Conservation (phyloP, 257 asterid species). For the Solanum piurae region DNA sequence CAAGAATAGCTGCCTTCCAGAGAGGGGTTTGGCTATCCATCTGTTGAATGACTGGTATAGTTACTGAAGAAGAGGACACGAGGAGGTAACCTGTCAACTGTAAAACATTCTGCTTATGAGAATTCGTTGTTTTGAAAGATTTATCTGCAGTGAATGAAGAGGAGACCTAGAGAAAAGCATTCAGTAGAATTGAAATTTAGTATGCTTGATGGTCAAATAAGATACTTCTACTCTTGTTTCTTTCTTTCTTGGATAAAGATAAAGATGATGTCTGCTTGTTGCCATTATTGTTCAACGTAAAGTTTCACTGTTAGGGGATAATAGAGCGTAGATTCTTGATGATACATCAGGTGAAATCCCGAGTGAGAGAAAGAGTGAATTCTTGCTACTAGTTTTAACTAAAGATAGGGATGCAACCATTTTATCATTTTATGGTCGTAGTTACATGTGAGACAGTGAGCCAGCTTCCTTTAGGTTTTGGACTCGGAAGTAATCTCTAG, state of each 20-base stretch:
- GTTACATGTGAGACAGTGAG: neutral
- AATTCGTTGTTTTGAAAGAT: neutral
- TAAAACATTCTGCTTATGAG: neutral
- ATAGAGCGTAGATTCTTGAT: neutral
- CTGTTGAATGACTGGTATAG: constrained; percentile 32
- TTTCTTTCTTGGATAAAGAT: neutral
- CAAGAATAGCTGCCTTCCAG: constrained; percentile 38
- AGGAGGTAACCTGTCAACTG: constrained; percentile 71
- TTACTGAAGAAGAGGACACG: constrained; percentile 56
- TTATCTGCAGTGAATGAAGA: neutral
- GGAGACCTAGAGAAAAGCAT: neutral
- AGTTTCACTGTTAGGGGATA: neutral
- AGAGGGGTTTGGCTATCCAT: constrained; percentile 21
- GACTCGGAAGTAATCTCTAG: neutral
- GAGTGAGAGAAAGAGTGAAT: neutral
- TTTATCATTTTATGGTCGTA: neutral
- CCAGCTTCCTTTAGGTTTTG: neutral
- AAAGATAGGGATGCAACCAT: neutral
- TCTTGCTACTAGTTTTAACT: neutral
- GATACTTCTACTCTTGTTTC: neutral
- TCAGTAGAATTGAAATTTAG: neutral
- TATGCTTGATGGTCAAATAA: neutral
- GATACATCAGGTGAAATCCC: neutral
- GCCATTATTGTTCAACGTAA: neutral
- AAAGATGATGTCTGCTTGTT: neutral